Evolutionary conservation across 2,329 filamentous ascomycete genomes (phyloP).

Genomic region (Claviceps pazoutovae): DNA sequence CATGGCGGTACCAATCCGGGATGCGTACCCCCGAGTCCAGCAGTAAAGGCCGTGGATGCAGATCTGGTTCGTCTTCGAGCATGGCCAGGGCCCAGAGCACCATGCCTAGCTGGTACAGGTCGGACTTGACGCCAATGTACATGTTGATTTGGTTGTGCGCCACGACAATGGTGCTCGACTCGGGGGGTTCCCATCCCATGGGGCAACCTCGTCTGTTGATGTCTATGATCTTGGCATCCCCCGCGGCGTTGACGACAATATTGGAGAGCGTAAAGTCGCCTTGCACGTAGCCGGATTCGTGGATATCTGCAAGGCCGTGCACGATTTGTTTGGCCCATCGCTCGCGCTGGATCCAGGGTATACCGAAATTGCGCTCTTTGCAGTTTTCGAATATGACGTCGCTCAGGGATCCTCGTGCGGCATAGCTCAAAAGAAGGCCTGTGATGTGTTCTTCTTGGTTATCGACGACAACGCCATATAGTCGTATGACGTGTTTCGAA

Average conservation of each 20-base stretch:
- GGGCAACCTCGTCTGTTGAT: constrained; percentile 96
- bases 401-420: constrained; percentile 73
- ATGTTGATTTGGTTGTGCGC: constrained; percentile 84
- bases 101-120: constrained; percentile 94
- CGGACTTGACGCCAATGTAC: constrained; percentile 97
- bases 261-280: constrained; percentile 96
- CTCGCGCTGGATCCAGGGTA: constrained; percentile 60
- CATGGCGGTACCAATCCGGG: constrained; percentile 63
- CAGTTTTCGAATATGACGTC: constrained; percentile 76
- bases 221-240: constrained; percentile 92
- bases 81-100: constrained; percentile 85
- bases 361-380: constrained; percentile 39
- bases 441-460: constrained; percentile 75
- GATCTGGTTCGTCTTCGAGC: constrained; percentile 80
- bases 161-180: constrained; percentile 72
- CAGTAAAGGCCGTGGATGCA: constrained; percentile 55
- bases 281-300: constrained; percentile 92
- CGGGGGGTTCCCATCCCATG: constrained; percentile 93
- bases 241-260: constrained; percentile 75
- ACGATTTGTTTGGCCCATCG: constrained; percentile 89
- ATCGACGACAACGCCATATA: constrained; percentile 80
- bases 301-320: constrained; percentile 76
- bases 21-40: constrained; percentile 46
- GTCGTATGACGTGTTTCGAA: constrained; percentile 66
- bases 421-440: constrained; percentile 78